Percentiles rank a stretch among this genome's conserved stretches.
These are phyloP conservation scores for Mycena floridula DNA, from an alignment of 768 basidiomycete genomes.

Conservation along the genomic window DNA sequence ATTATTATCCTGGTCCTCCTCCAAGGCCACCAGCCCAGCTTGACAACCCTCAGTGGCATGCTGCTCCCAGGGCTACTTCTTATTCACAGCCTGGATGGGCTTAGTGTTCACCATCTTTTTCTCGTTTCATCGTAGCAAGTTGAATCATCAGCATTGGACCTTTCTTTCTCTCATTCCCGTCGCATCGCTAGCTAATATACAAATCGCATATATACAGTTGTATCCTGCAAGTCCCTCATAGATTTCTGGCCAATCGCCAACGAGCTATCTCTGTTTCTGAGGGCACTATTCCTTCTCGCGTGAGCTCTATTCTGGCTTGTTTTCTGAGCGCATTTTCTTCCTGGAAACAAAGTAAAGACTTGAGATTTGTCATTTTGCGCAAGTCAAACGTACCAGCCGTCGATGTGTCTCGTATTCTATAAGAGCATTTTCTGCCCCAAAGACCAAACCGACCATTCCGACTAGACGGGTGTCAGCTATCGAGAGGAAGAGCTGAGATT, in stretches of 20 bases:
- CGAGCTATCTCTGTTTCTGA: conserved; percentile 81
- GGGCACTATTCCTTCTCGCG: conserved; percentile 65
- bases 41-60: conserved; percentile 6
- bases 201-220: conserved; percentile 3
- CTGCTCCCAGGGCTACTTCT: background rate
- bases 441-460: conserved; percentile 66
- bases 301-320: conserved; percentile 70
- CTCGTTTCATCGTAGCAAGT: too few relatives aligned
- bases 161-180: conserved; percentile 3
- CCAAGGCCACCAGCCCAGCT: conserved; percentile 20
- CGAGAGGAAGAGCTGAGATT: background rate
- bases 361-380: background rate
- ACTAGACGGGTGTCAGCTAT: conserved; percentile 17
- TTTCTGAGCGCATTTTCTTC: conserved; percentile 66
- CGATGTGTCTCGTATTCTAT: conserved; percentile 61
- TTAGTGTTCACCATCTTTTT: too few relatives aligned
- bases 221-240: background rate
- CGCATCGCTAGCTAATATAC: conserved; percentile 1
- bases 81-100: background rate
- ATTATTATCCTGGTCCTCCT: conserved; percentile 12
- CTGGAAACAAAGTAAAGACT: too few relatives aligned
- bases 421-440: conserved; percentile 73
- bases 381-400: conserved; percentile 26
- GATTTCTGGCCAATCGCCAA: conserved; percentile 46
- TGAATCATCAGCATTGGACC: background rate